Evolutionary conservation across 768 basidiomycete species (phyloP), one percentile per base, ranked within the genome.

Genomic region (Termitomyces bulborhizus): DNA sequence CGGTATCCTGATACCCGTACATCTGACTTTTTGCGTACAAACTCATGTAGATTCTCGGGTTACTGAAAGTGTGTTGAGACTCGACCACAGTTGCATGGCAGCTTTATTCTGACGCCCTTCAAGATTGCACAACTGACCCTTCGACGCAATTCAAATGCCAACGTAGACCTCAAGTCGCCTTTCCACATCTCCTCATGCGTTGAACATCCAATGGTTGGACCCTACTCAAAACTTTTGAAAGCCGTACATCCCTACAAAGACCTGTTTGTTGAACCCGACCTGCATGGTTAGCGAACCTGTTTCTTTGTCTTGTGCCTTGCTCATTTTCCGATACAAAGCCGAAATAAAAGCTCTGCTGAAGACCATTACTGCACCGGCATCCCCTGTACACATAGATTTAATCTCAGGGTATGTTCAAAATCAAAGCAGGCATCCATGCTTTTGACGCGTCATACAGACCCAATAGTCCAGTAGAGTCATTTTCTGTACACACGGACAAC

Each of bases 1-100:
- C 6, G 15, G 5, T 4, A 6, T 46, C 4, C 39, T 55, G n/a
- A 59, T 12, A 39, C 13, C 18, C 11, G 16, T 60, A 34, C 3
- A 32, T 31, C 37, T 50, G 16, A 50, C 39, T n/a, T 27, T 32
- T 29, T 5, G 16, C 37, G 44, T 26, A 24, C 47, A 24, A 27
- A 55, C 54, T 36, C 12, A 34, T 34, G 12, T 51, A 83, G 81
- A 83, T 84, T 49, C 52, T 82, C 32, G 72, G 70, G 36, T 68
- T 83, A 43, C 69, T 83, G 24, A 66, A 75, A 69, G 82, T 81
- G 62, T 56, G 51, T 53, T 12, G 41, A 50, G 4, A 21, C 16
- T 7, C n/a, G 16, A 46, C 27, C 12, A 34, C 8, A 21, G 41
- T 26, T 47, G 41, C 13, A 36, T 49, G 36, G 46, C 24, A 5